phyloP scores from a whole-genome alignment of 768 basidiomycete genomes.

The Hortiboletus flavorubellus region DNA sequence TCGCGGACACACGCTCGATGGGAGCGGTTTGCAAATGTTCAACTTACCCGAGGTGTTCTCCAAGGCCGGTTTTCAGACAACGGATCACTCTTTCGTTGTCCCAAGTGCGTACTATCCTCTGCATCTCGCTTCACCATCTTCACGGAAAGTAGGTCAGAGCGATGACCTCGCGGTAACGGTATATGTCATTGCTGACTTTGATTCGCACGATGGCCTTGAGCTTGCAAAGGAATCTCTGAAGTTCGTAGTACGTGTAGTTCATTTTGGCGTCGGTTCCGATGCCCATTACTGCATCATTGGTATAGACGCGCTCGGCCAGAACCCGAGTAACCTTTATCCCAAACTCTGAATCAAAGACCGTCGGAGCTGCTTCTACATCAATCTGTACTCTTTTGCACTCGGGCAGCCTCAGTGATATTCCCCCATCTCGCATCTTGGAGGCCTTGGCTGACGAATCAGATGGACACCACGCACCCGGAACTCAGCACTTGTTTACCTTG shows the following conservation, averaged over 20 bases:
- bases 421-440: constrained; percentile 17
- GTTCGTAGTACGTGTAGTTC: constrained; percentile 51
- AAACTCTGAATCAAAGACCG: constrained; percentile 43
- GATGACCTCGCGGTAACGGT: constrained; percentile 41
- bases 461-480: constrained; percentile 2
- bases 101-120: constrained; percentile 43
- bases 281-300: neutral
- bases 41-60: constrained; percentile 30
- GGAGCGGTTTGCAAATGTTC: constrained; percentile 19
- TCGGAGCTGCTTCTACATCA: constrained; percentile 38
- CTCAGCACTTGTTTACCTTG: constrained; percentile 40
- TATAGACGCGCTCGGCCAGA: constrained; percentile 42
- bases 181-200: constrained; percentile 77
- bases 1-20: constrained; percentile 9
- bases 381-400: constrained; percentile 49
- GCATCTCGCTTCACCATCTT: neutral
- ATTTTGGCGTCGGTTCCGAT: neutral
- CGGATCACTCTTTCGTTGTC: constrained; percentile 54
- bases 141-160: constrained; percentile 12
- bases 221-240: constrained; percentile 62
- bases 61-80: constrained; percentile 38
- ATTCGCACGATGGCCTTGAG: constrained; percentile 54
- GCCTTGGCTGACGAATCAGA: constrained; percentile 6
- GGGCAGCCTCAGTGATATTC: constrained; percentile 33
- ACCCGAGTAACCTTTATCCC: constrained; percentile 77